Base-by-base conservation (phyloP, 1,139 yeast genomes). In the Candida sanyaensis region DNA sequence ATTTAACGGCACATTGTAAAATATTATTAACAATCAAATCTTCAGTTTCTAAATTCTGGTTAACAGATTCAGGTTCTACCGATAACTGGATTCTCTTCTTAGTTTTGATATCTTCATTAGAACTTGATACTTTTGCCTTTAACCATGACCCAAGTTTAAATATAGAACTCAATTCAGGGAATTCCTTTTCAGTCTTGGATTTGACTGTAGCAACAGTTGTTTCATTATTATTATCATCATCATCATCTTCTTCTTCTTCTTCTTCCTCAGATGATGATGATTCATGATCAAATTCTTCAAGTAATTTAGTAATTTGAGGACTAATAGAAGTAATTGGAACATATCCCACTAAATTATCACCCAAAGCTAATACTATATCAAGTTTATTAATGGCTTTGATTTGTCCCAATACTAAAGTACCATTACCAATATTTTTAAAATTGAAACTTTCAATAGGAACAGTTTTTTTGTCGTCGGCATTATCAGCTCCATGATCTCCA, bases 61-160 rank as follows among this genome's bases (percentile, higher is more conserved):
- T 95, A 9, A 88, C 89, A 38, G 70, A 68, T 42, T 79, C 75
- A 5, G 98, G 97, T 60, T 89, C 96, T 42, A 89, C 74, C 10
- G 89, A 76, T 43, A 93, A 74, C 55, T 84, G 86, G 40, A 93
- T 79, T 62, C 86, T 82, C 64, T 84, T 87, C 63, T 83, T 87
- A 52, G 71, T 73, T 43, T 74, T 75, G 7, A 64, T 63, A n/a
- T 71, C 61, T 36, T 68, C 67, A 21, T 72, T 61, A 17, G 79
- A 68, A 39, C 78, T 78, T 7, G 78, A 77, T 6, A 92, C 91
- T 48, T 78, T 71, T 27, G 96, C 96, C 58, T 95, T 81, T 42
- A 93, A 69, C 91, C 96, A 93, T 65, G 89, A 95, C 10, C 98
- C 98, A 38, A 81, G 58, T 42, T 67, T 63, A 69, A 92, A 91